A percentile compares a stretch with the other conserved stretches of the same genome.
phyloP scores from a whole-genome alignment of 129 eudicot genomes.

The Dittrichia graveolens region DNA sequence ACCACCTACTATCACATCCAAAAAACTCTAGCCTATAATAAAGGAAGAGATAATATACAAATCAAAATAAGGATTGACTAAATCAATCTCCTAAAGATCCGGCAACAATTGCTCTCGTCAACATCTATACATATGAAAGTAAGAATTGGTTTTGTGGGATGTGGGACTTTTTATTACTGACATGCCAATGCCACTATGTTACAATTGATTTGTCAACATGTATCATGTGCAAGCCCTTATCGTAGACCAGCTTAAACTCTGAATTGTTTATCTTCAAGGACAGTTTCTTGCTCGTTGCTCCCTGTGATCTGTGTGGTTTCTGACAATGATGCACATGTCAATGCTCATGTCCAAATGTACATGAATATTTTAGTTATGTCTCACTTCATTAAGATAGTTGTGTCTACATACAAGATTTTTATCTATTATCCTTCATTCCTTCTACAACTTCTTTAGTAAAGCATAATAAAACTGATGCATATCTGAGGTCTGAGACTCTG shows the following conservation, averaged over 20 bases:
- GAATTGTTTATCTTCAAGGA: neutral
- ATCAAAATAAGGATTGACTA: no score
- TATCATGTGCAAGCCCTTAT: conserved; percentile 24
- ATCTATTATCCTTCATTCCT: neutral
- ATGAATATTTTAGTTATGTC: neutral
- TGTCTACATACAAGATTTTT: neutral
- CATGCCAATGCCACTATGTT: no score
- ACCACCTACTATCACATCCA: no score
- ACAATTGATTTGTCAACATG: no score
- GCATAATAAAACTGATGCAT: conserved; percentile 1
- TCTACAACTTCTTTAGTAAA: neutral
- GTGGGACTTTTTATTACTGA: neutral
- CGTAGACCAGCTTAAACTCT: conserved; percentile 5
- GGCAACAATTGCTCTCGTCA: no score
- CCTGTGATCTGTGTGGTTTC: neutral
- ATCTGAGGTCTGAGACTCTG: conserved; percentile 1
- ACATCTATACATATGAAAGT: neutral
- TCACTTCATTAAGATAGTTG: neutral
- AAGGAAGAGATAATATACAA: no score
- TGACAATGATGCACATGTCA: neutral
- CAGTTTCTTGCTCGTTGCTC: neutral
- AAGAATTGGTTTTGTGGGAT: neutral
- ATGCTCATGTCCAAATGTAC: neutral
- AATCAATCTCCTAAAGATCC: no score
- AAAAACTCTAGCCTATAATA: no score